Evolutionary conservation across 768 basidiomycete genomes (phyloP), one percentile per base, ranked within the genome.

Genomic region (Serpula lacrymans): DNA sequence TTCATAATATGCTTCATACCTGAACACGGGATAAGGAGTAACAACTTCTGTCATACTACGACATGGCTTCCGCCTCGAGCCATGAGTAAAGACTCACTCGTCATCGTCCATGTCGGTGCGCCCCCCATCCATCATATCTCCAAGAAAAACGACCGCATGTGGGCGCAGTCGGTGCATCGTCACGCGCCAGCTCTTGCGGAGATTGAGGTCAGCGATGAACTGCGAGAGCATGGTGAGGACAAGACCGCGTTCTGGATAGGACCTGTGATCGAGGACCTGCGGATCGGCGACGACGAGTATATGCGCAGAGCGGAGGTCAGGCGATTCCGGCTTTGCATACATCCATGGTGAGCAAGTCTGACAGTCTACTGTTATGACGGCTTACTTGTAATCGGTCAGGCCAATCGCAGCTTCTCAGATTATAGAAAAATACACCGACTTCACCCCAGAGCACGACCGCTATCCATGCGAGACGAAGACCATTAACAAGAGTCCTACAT

Each of bases 121-220:
- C 1, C 90, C 92, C 39, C 77, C 80, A 52, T 95, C 91, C 79
- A 95, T 79, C 88, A 95, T 87, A 58, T 96, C 92, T 26, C 94
- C 94, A 16, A 93, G 69, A 47, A 95, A 86, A 2, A 96, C 66
- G 4, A 95, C 76, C 11, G 67, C 75, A 56, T 95, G 78, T 6
- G 92, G 86, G 18, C 61, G 65, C 39, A 77, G 68, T 5, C 68
- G 63, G 27, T 32, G 40, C 37, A 77, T 67, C 3, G 80, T 80
- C 6, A 73, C 80, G 41, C 74, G 72, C 93, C 92, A 96, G 53
- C 73, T 84, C 64, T 91, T 94, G 33, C 87, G 77, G 42, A 95
- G 67, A 57, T 90, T 89, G 45, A 87, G 69, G 66, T 95, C 88
- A 37, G 87, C 82, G 38, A 91, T 57, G 45, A 78, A 54, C 49